These are phyloP conservation scores for Nothophoma quercina DNA, from an alignment of 2,329 filamentous ascomycete genomes.

Conservation along the genomic window DNA sequence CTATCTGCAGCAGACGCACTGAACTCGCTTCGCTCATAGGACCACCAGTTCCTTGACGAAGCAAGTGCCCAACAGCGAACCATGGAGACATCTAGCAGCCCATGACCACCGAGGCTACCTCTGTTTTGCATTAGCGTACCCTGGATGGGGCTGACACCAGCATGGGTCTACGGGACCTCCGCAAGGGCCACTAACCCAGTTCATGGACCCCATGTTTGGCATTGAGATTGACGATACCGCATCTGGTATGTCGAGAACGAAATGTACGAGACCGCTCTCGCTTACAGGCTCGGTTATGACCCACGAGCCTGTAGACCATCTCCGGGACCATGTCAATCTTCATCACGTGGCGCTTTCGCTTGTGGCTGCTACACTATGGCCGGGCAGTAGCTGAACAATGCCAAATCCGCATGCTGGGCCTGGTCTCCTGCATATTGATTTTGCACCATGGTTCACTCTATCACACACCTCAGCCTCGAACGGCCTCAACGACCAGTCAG, in stretches of 20 bases:
- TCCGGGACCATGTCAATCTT: neutral
- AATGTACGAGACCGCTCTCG: neutral
- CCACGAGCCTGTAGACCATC: neutral
- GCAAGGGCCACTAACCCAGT: neutral
- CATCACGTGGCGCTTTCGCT: neutral
- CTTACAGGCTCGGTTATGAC: neutral
- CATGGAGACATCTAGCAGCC: too few species aligned
- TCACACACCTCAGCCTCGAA: slow-evolving; percentile 1
- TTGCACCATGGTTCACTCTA: neutral
- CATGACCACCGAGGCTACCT: too few species aligned
- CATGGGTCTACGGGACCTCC: slow-evolving; percentile 18
- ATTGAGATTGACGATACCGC: neutral
- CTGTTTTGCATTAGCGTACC: neutral
- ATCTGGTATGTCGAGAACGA: neutral
- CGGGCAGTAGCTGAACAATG: slow-evolving; percentile 3
- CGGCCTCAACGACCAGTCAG: neutral
- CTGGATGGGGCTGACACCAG: neutral
- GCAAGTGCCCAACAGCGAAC: neutral
- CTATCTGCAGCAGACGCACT: too few species aligned
- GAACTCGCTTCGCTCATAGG: too few species aligned
- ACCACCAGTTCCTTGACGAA: neutral
- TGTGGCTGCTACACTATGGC: slow-evolving; percentile 1
- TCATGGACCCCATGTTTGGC: neutral
- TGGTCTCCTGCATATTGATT: neutral
- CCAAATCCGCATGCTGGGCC: neutral